A percentile compares a stretch with the other conserved stretches of the same genome.
phyloP scores from a whole-genome alignment of 805 yeast species.

The Monosporozyma servazzii region DNA sequence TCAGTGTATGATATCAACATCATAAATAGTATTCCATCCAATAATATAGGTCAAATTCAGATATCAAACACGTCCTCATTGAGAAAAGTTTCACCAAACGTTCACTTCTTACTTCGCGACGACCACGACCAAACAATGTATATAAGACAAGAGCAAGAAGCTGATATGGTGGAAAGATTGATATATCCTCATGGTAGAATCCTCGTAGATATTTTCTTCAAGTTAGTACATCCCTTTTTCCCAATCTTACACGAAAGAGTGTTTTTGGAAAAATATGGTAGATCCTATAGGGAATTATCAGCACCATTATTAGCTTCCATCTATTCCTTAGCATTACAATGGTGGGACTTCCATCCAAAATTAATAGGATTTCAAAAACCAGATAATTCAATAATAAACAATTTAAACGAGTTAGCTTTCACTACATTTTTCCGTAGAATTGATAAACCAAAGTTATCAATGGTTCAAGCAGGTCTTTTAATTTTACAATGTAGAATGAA shows the following conservation, averaged over 20 bases:
- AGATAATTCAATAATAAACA: slow-evolving; percentile 40
- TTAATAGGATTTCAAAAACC: slow-evolving; percentile 73
- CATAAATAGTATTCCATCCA: slow-evolving; percentile 52
- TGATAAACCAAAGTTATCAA: slow-evolving; percentile 81
- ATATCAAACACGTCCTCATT: slow-evolving; percentile 56
- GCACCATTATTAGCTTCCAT: slow-evolving; percentile 90
- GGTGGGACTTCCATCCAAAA: slow-evolving; percentile 78
- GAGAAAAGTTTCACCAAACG: slow-evolving; percentile 68
- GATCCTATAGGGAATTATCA: slow-evolving; percentile 86
- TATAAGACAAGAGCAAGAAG: slow-evolving; percentile 60
- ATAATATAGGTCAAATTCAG: slow-evolving; percentile 74
- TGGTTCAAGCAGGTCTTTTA: slow-evolving; percentile 82
- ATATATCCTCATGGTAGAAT: slow-evolving; percentile 91
- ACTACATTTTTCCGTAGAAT: slow-evolving; percentile 60
- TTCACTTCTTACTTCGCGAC: slow-evolving; percentile 70
- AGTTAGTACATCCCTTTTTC: slow-evolving; percentile 81
- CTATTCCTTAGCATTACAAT: slow-evolving; percentile 76
- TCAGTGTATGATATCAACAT: slow-evolving; percentile 71
- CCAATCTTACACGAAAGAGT: slow-evolving; percentile 89
- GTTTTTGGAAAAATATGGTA: slow-evolving; percentile 78
- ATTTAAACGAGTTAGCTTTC: slow-evolving; percentile 59
- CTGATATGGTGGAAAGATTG: slow-evolving; percentile 73
- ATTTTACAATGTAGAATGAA: slow-evolving; percentile 51
- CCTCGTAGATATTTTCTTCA: slow-evolving; percentile 69
- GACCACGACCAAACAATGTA: slow-evolving; percentile 68